Base-by-base conservation (phyloP, 306 rosid genomes). In the Mimosa bimucronata region DNA sequence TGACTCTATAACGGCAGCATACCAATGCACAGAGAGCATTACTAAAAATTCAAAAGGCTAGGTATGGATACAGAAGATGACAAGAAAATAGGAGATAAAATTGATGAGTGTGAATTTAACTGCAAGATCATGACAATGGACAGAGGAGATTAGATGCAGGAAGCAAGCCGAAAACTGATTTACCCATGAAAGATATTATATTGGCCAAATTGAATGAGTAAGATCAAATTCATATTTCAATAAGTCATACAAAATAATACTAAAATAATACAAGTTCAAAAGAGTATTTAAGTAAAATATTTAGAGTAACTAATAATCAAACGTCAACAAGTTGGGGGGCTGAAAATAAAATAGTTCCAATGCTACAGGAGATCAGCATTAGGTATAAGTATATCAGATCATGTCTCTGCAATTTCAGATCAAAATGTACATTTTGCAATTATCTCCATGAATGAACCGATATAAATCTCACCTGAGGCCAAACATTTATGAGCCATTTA, bases 381-480 rank as follows among this genome's bases (percentile, higher is more conserved):
- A 3, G 9, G 42, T 44, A 66, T 64, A 48, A 65, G 19, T 81
- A 31, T 57, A 44, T 69, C 62, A 82, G 38, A 40, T 65, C 75
- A 65, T 50, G 21, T 82, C 21, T 38, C 41, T 46, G 62, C 7
- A 37, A 42, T 72, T 60, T 70, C 26, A 14, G 3, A 65, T 45
- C 25, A n/a, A 76, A 42, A n/a, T 64, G 46, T 64, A 25, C 78
- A 48, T 60, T 55, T 82, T 31, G 7, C 70, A 53, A 40, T 71
- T 44, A 66, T 13, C n/a, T 53, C 38, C 13, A 19, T 12, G 23
- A 75, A 58, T 44, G 64, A 31, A 42, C 55, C 18, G 65, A 19
- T 7, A 66, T 65, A 66, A 65, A 23, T 65, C 52, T 73, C 8
- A 21, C 45, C 50, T 84, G 25, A 64, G 71, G 66, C 75, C 46